A percentile compares a stretch with the other conserved stretches of the same genome.
Evolutionary conservation across 352 stramenopile species (phyloP).

Genomic region (Phytopythium vexans): DNA sequence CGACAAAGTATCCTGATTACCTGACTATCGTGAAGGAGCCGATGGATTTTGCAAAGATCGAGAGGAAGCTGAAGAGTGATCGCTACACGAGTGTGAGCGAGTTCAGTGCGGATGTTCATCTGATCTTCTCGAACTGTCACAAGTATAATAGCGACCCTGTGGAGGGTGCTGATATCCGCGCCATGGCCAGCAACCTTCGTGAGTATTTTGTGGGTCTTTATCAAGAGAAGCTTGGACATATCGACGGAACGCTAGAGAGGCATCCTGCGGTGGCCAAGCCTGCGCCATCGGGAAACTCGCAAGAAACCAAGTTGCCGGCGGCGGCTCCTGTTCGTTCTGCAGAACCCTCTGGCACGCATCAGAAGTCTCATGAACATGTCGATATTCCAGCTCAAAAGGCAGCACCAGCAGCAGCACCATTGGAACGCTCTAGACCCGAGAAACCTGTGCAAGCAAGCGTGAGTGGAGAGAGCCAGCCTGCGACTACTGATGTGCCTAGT

Average conservation of each 20-base stretch:
- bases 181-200: conserved; percentile 77
- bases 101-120: conserved; percentile 81
- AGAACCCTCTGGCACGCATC: too few relatives aligned
- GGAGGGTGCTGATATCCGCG: conserved; percentile 82
- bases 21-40: conserved; percentile 73
- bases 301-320: conserved; percentile 13
- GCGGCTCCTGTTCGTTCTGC: conserved; percentile 3
- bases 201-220: conserved; percentile 82
- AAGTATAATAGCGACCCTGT: conserved; percentile 88
- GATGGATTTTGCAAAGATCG: conserved; percentile 88
- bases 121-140: conserved; percentile 88
- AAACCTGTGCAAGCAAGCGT: too few relatives aligned
- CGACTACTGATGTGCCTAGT: too few relatives aligned
- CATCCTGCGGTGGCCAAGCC: conserved; percentile 10
- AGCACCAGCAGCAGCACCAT: conserved; percentile 1
- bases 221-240: conserved; percentile 52
- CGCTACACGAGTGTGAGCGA: conserved; percentile 73
- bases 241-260: conserved; percentile 25
- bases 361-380: too few relatives aligned
- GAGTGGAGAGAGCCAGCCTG: too few relatives aligned
- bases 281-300: background rate
- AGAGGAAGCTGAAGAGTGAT: conserved; percentile 83
- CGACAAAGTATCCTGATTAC: conserved; percentile 86
- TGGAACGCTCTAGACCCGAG: too few relatives aligned
- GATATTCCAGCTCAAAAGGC: background rate